Percentiles rank a stretch among this genome's conserved stretches.
phyloP scores from a whole-genome alignment of 2,329 filamentous ascomycete genomes.

The Ophiostoma australiae region DNA sequence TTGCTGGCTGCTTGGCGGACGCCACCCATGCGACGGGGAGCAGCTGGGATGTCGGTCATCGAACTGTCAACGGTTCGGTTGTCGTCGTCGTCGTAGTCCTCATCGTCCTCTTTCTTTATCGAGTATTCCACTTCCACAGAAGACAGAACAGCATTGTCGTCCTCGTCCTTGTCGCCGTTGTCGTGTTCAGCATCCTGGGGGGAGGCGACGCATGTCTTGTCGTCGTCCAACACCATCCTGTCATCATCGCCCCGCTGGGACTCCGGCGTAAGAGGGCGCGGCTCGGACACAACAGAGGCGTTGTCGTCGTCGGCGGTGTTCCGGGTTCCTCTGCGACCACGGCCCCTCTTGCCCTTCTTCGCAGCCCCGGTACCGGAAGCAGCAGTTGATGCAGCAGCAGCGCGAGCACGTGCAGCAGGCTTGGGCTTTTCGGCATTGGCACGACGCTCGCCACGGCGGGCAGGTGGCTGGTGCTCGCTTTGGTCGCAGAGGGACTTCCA shows the following conservation, averaged over 20 bases:
- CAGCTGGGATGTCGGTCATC: constrained; percentile 29
- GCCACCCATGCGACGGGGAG: constrained; percentile 46
- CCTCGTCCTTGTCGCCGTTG: constrained; percentile 35
- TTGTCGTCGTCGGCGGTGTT: constrained; percentile 40
- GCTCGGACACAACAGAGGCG: constrained; percentile 38
- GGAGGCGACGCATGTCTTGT: constrained; percentile 25
- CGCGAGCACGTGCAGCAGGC: constrained; percentile 38
- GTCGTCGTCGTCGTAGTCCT: constrained; percentile 43
- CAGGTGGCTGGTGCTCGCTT: constrained; percentile 91
- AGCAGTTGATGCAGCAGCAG: constrained; percentile 27
- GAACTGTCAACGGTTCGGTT: constrained; percentile 22
- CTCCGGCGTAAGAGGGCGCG: constrained; percentile 55
- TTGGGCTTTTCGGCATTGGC: constrained; percentile 54
- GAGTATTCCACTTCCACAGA: constrained; percentile 48
- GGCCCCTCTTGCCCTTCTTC: constrained; percentile 30
- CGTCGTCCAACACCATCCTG: constrained; percentile 30
- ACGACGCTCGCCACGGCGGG: constrained; percentile 76
- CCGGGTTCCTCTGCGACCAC: constrained; percentile 35
- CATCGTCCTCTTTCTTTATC: constrained; percentile 36
- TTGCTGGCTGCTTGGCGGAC: constrained; percentile 49
- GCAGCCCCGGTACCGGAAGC: constrained; percentile 22
- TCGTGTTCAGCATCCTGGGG: constrained; percentile 19
- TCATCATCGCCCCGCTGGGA: constrained; percentile 39
- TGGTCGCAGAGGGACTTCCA: constrained; percentile 93
- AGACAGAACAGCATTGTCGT: constrained; percentile 36